Conservation (phyloP, 768 basidiomycete genomes). For the Mycena sanguinolenta region DNA sequence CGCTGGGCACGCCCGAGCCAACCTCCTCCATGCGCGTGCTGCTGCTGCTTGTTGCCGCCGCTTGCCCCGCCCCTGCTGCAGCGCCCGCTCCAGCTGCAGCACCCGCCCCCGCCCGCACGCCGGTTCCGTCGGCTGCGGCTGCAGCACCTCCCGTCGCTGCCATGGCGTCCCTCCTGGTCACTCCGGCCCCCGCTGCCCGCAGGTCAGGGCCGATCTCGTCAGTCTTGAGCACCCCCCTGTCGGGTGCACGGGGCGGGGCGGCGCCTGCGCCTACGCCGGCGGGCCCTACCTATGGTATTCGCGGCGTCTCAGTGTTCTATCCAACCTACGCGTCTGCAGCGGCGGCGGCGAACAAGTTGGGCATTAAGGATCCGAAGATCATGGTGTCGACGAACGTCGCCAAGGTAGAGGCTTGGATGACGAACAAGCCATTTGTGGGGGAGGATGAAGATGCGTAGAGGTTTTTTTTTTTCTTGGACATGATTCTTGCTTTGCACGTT, state of each 20-base stretch:
- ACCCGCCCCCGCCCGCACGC: no score
- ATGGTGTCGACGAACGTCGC: constrained; percentile 1
- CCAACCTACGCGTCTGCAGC: not conserved
- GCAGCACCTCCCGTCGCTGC: no score
- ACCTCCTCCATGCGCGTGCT: no score
- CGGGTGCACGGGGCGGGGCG: no score
- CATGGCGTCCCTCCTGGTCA: no score
- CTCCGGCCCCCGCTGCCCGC: not conserved
- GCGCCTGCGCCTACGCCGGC: not conserved
- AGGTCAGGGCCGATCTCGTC: no score
- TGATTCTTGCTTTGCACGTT: not conserved
- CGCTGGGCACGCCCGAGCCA: no score
- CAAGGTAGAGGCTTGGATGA: constrained; percentile 19
- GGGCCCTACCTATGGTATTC: not conserved
- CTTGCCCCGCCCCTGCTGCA: no score
- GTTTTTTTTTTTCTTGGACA: not conserved
- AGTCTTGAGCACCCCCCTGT: no score
- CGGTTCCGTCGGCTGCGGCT: no score
- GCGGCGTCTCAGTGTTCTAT: constrained; percentile 12
- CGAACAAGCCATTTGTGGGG: not conserved
- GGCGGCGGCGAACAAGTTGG: not conserved
- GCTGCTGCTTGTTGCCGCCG: no score
- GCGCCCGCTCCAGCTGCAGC: no score
- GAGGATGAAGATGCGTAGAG: not conserved
- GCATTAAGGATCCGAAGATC: not conserved